Conservation (phyloP, 2,329 filamentous ascomycete genomes). For the Hirsutella minnesotensis region DNA sequence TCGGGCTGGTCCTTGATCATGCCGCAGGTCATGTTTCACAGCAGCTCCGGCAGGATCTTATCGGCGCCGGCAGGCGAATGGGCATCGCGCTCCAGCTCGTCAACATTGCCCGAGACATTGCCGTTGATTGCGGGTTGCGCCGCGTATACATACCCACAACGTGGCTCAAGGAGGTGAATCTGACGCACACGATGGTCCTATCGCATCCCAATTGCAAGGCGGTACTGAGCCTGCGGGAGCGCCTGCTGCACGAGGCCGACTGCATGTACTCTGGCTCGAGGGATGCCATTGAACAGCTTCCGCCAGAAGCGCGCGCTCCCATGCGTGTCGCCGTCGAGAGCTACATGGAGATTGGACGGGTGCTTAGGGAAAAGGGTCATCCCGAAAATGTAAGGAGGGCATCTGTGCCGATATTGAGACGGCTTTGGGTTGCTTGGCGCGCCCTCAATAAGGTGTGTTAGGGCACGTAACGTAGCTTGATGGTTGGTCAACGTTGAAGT, state of each 20-base stretch:
- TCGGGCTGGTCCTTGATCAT: too few species aligned
- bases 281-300: too few species aligned
- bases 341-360: too few species aligned
- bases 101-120: slow-evolving; percentile 66
- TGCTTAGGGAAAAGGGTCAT: too few species aligned
- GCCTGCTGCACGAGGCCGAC: slow-evolving; percentile 50
- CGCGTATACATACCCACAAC: slow-evolving; percentile 56
- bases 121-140: slow-evolving; percentile 49
- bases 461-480: slow-evolving; percentile 4
- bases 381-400: too few species aligned
- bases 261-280: too few species aligned
- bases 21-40: slow-evolving; percentile 35
- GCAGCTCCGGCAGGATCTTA: slow-evolving; percentile 25
- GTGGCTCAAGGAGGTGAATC: slow-evolving; percentile 48
- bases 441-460: too few species aligned
- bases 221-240: slow-evolving; percentile 33
- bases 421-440: too few species aligned
- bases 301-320: too few species aligned
- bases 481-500: not conserved
- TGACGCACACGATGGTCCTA: slow-evolving; percentile 43
- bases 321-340: too few species aligned
- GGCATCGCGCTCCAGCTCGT: slow-evolving; percentile 66
- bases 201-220: slow-evolving; percentile 28
- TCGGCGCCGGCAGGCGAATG: slow-evolving; percentile 50
- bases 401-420: too few species aligned